Evolutionary conservation across 2,329 filamentous ascomycete genomes (phyloP), one percentile per base, ranked within the genome.

Genomic region (Beauveria brongniartii): DNA sequence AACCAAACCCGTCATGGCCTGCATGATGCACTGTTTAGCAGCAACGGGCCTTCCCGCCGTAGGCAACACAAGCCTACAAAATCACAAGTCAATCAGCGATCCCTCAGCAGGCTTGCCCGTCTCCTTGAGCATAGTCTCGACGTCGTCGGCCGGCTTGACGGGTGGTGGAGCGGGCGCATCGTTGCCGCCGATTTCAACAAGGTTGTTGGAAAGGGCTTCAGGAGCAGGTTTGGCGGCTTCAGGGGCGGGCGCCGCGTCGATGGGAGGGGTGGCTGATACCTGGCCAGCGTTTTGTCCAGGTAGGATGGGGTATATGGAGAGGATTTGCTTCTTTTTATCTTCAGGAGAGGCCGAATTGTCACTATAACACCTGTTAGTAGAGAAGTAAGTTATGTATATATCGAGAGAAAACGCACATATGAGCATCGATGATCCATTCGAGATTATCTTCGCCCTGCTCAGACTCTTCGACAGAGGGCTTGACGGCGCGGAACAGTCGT

Each of bases 381-480:
- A 24, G 5, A 6, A 34, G 14, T 1, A 18, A 4, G 8, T 20
- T 7, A 10, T 12, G 12, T 3, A 5, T 28, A 22, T 28, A 8
- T 26, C 10, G 8, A 2, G 7, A 12, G 4, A 34, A 40, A n/a
- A 73, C 80, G 70, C 75, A 96, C 92, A 99, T 83, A 61, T 87
- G 80, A 1, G 92, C 88, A 72, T 93, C 89, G 69, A 99, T 90
- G 69, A 97, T 92, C 91, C 91, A 99, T 74, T 97, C 94, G 34
- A 99, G 77, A 65, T 90, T 91, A 71, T 95, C 91, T 72, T 95
- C 90, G 30, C 90, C 90, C 71, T 93, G 87, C 64, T 94, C 90
- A 4, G 81, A 71, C 1, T 86, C 87, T 37, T 87, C 88, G 1
- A 86, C 85, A 1, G 87, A 89, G 26, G 86, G 86, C 50, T 83